Conservation (phyloP, 495 filamentous ascomycete genomes). For the Pseudoneurospora amorphoporcata region DNA sequence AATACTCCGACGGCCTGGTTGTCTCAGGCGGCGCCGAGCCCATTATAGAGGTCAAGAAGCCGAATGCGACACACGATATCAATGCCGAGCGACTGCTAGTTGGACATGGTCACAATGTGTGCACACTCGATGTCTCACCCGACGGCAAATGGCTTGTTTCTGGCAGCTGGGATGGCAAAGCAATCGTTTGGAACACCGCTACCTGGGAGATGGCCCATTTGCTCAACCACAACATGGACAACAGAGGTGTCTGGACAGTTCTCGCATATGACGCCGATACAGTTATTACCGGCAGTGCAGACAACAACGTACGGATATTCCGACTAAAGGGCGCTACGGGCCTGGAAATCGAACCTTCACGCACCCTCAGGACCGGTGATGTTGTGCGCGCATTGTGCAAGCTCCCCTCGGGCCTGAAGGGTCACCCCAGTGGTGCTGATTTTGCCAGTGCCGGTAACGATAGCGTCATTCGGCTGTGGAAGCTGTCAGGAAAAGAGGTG, state of each 20-base stretch:
- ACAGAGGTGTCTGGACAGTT: constrained; percentile 76
- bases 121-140: constrained; percentile 66
- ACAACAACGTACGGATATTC: constrained; percentile 79
- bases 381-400: constrained; percentile 81
- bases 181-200: constrained; percentile 63
- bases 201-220: constrained; percentile 58
- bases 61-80: constrained; percentile 47
- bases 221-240: constrained; percentile 64
- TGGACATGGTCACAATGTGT: constrained; percentile 80
- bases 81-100: constrained; percentile 78
- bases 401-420: constrained; percentile 45
- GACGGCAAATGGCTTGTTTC: constrained; percentile 68
- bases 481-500: constrained; percentile 59
- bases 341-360: constrained; percentile 64
- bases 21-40: constrained; percentile 81
- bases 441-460: constrained; percentile 89
- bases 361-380: constrained; percentile 64
- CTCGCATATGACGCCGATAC: constrained; percentile 70
- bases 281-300: constrained; percentile 85
- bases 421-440: constrained; percentile 68
- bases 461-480: constrained; percentile 76
- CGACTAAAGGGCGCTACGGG: constrained; percentile 50
- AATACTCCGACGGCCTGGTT: constrained; percentile 70
- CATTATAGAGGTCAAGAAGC: constrained; percentile 81
- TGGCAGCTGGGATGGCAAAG: constrained; percentile 89